A percentile compares a stretch with the other conserved stretches of the same genome.
phyloP scores from a whole-genome alignment of 768 basidiomycete genomes.

The Saitozyma podzolica region DNA sequence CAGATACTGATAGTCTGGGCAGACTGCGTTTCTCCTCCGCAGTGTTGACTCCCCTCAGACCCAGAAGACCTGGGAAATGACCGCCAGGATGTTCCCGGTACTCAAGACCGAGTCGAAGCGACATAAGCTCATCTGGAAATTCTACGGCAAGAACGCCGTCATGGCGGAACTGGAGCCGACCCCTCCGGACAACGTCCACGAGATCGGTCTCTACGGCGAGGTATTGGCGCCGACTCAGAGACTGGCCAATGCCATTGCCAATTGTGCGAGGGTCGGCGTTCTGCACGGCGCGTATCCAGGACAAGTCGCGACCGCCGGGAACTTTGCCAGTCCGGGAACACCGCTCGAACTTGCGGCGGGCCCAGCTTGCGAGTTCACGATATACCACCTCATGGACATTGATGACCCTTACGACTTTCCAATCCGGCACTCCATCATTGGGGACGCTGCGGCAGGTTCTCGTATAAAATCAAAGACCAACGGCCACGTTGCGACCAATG shows the following conservation, averaged over 20 bases:
- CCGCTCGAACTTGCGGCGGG: slow-evolving; percentile 5
- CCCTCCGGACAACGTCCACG: neutral
- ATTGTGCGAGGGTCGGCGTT: slow-evolving; percentile 1
- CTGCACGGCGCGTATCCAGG: slow-evolving; percentile 10
- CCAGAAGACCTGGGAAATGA: neutral
- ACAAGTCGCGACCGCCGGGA: slow-evolving; percentile 9
- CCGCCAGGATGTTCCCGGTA: neutral
- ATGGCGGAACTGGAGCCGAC: slow-evolving; percentile 9
- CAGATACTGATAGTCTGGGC: too few species aligned
- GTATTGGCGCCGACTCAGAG: slow-evolving; percentile 1
- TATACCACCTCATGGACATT: slow-evolving; percentile 8
- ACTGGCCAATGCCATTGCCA: slow-evolving; percentile 1
- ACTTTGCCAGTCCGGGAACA: slow-evolving; percentile 4
- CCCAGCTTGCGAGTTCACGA: slow-evolving; percentile 7
- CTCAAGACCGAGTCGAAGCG: slow-evolving; percentile 2
- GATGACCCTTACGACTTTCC: slow-evolving; percentile 8
- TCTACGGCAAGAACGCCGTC: slow-evolving; percentile 14
- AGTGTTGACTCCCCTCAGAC: neutral
- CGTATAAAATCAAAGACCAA: too few species aligned
- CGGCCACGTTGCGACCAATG: too few species aligned
- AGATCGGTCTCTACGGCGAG: slow-evolving; percentile 6
- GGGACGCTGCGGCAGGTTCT: too few species aligned
- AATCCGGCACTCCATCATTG: neutral
- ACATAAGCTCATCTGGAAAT: slow-evolving; percentile 1
- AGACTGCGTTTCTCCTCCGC: neutral